Conservation (phyloP, 2,329 filamentous ascomycete genomes). For the Exophiala sp. region DNA sequence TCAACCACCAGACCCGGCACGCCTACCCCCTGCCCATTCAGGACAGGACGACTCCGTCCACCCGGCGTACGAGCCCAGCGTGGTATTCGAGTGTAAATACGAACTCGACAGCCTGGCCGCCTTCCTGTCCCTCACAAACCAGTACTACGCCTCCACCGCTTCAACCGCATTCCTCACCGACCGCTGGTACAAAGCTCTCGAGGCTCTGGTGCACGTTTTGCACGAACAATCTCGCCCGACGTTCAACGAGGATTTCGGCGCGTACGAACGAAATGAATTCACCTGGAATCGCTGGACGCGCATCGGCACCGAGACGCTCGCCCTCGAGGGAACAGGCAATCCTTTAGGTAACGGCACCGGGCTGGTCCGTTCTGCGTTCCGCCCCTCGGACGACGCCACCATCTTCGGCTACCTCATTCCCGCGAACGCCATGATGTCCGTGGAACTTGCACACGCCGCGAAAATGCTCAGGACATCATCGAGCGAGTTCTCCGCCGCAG, state of each 20-base stretch:
- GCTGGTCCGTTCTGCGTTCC: constrained; percentile 84
- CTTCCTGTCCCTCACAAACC: constrained; percentile 80
- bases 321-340: constrained; percentile 79
- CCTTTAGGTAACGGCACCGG: constrained; percentile 81
- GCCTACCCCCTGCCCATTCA: constrained; percentile 67
- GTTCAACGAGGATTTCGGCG: constrained; percentile 65
- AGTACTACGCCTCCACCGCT: constrained; percentile 76
- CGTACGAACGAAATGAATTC: constrained; percentile 71
- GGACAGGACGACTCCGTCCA: constrained; percentile 82
- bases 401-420: constrained; percentile 95
- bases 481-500: not conserved
- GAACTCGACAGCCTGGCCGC: constrained; percentile 93
- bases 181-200: constrained; percentile 75
- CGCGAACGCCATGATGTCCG: constrained; percentile 92
- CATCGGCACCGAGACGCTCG: constrained; percentile 84
- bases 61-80: constrained; percentile 75
- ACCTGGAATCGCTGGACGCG: constrained; percentile 80
- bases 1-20: constrained; percentile 83
- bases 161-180: constrained; percentile 74
- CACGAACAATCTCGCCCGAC: constrained; percentile 76
- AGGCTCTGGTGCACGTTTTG: constrained; percentile 70
- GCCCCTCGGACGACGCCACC: constrained; percentile 91
- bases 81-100: constrained; percentile 98
- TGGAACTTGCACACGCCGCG: constrained; percentile 75
- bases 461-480: constrained; percentile 58